Evolutionary conservation across 139 green algal genomes (phyloP), one percentile per base, ranked within the genome.

Genomic region (Nannochloris sp.): DNA sequence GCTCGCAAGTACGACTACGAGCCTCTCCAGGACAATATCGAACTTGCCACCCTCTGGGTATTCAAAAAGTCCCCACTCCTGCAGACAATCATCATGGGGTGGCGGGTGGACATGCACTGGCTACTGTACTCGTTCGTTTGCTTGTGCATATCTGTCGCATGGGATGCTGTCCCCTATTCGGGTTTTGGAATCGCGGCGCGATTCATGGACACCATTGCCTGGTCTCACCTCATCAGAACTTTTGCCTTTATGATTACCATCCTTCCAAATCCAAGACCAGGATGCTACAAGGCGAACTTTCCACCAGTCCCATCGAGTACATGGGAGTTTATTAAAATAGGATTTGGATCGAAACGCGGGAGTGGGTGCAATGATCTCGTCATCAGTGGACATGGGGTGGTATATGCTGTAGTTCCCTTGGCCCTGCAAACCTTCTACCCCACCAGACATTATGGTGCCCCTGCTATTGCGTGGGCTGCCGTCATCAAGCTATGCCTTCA

Each of bases 301-400:
- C 82, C 79, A 16, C 84, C 84, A 13, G 69, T 79, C 9, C 79
- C 85, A 4, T 44, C 63, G 20, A 79, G 48, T 20, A 63, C 55
- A 53, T 73, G 63, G 65, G 82, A 78, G 13, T 85, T 84, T 43
- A 36, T 83, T 2, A 23, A 23, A 17, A 57, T 79, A 14, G 81
- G 78, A 17, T 80, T 93, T 50, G 70, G 57, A 44, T 14, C 77
- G 61, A 77, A 80, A 73, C 59, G 78, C 1, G 83, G 81, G 30
- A 84, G 75, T 44, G 86, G 86, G 29, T 93, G 86, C 65, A 93
- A 93, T 62, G 86, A 93, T 62, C 72, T 93, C 0, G 76, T 93
- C 23, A 76, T 76, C 48, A 79, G 64, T 33, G 83, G 84, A 6
- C 84, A 91, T 59, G 75, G 70, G 31, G 82, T 79, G 2, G 86